Conservation (phyloP, 2,329 filamentous ascomycete species). For the Hysterium pulicare region DNA sequence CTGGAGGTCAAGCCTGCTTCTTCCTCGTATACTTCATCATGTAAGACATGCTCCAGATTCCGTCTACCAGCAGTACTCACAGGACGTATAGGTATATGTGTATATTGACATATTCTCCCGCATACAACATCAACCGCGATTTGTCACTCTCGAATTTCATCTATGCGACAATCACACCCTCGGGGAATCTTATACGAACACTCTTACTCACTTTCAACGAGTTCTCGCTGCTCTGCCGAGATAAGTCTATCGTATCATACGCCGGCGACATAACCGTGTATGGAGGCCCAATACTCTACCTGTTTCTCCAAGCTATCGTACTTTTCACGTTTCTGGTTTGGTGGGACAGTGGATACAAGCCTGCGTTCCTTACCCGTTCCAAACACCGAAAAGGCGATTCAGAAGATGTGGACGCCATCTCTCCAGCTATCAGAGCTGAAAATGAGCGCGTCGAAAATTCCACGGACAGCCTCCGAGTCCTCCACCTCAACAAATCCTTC, state of each 20-base stretch:
- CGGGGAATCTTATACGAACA: slow-evolving; percentile 70
- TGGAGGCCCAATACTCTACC: slow-evolving; percentile 80
- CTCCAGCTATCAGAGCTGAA: slow-evolving; percentile 63
- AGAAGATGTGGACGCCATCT: slow-evolving; percentile 44
- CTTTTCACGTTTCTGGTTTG: slow-evolving; percentile 73
- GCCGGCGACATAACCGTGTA: slow-evolving; percentile 71
- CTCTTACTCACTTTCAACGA: slow-evolving; percentile 77
- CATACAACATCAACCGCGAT: slow-evolving; percentile 63
- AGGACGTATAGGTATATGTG: slow-evolving; percentile 36
- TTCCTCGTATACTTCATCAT: slow-evolving; percentile 49
- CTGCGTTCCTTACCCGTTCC: slow-evolving; percentile 48
- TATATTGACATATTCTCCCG: slow-evolving; percentile 71
- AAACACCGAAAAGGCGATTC: slow-evolving; percentile 33
- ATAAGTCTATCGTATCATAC: slow-evolving; percentile 59
- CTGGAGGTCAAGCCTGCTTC: slow-evolving; percentile 64
- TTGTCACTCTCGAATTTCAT: slow-evolving; percentile 72
- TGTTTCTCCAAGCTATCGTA: slow-evolving; percentile 68
- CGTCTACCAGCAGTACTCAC: neutral
- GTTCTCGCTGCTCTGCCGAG: slow-evolving; percentile 73
- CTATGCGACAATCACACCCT: slow-evolving; percentile 69
- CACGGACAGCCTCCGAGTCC: slow-evolving; percentile 70
- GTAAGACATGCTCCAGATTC: slow-evolving; percentile 27
- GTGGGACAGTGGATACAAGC: slow-evolving; percentile 69
- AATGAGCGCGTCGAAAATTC: slow-evolving; percentile 59
- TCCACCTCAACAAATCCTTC: slow-evolving; percentile 78